phyloP scores from a whole-genome alignment of 768 basidiomycete genomes.

The Termitomyces sp. region DNA sequence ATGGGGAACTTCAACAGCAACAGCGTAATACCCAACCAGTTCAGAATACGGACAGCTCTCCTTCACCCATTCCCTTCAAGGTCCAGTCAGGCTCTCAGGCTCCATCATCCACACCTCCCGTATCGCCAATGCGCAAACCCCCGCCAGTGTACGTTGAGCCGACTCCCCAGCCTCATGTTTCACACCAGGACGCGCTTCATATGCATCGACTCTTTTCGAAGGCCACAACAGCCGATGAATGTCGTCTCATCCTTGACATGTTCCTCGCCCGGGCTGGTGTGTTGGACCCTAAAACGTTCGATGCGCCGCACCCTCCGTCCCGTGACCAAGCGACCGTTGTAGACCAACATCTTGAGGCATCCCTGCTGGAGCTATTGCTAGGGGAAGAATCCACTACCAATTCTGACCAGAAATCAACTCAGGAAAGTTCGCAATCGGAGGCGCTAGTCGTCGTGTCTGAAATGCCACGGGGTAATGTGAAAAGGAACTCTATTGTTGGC shows the following conservation, averaged over 20 bases:
- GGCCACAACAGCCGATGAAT: slow-evolving; percentile 79
- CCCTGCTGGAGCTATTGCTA: slow-evolving; percentile 47
- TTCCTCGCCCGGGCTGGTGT: slow-evolving; percentile 65
- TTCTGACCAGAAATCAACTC: slow-evolving; percentile 6
- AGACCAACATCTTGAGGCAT: slow-evolving; percentile 40
- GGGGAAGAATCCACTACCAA: slow-evolving; percentile 18
- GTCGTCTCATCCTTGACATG: slow-evolving; percentile 81
- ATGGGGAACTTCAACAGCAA: neutral
- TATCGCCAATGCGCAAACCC: slow-evolving; percentile 16
- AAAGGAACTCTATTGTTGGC: neutral
- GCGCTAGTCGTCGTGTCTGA: neutral
- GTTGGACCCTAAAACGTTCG: slow-evolving; percentile 26
- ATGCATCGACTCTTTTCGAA: slow-evolving; percentile 63
- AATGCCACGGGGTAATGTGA: neutral
- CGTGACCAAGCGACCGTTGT: slow-evolving; percentile 9
- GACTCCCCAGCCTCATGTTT: slow-evolving; percentile 20
- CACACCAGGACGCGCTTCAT: slow-evolving; percentile 51
- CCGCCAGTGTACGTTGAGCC: slow-evolving; percentile 12
- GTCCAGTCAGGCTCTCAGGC: slow-evolving; percentile 1
- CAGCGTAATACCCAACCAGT: slow-evolving; percentile 2
- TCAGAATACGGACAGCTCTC: neutral
- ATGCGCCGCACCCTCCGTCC: slow-evolving; percentile 30
- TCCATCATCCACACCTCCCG: neutral
- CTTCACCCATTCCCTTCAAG: slow-evolving; percentile 1
- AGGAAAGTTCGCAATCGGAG: slow-evolving; percentile 6